These are phyloP conservation scores for Carpinus fangiana DNA, from an alignment of 306 rosid species.

Conservation along the genomic window DNA sequence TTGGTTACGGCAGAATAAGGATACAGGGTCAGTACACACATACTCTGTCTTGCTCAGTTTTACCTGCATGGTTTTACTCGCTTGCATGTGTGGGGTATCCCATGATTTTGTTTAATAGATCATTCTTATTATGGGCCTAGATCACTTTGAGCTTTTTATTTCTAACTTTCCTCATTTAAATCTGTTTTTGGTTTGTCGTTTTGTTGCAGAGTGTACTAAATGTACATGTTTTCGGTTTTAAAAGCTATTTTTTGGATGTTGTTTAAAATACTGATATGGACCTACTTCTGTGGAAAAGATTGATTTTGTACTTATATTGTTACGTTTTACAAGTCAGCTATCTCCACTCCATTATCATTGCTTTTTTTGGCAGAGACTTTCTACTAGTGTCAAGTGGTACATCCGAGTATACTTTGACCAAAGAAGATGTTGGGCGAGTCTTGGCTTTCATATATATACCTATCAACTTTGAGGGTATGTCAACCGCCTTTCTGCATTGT, in stretches of 20 bases:
- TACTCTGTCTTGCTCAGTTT: constrained; percentile 8
- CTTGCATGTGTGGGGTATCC: constrained; percentile 19
- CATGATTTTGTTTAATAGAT: constrained; percentile 12
- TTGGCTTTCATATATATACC: constrained; percentile 81
- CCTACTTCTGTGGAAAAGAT: background rate
- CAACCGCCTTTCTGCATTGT: constrained; percentile 13
- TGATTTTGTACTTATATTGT: constrained; percentile 5
- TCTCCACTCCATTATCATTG: constrained; percentile 23
- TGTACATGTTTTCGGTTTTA: background rate
- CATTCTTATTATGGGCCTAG: constrained; percentile 7
- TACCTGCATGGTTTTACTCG: constrained; percentile 4
- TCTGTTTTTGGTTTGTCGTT: background rate
- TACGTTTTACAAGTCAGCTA: constrained; percentile 22
- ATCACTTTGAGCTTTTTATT: constrained; percentile 6
- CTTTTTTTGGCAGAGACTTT: constrained; percentile 54
- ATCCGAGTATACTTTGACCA: constrained; percentile 75
- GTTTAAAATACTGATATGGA: background rate
- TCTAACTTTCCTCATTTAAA: background rate
- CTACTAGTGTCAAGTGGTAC: constrained; percentile 73
- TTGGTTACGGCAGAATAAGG: constrained; percentile 72
- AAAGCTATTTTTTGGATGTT: background rate
- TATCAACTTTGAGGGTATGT: constrained; percentile 86
- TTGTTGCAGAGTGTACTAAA: background rate
- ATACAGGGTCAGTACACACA: constrained; percentile 67
- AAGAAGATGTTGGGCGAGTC: constrained; percentile 81